Evolutionary conservation across 345 rosid species (phyloP).

Genomic region (Ricinus communis): DNA sequence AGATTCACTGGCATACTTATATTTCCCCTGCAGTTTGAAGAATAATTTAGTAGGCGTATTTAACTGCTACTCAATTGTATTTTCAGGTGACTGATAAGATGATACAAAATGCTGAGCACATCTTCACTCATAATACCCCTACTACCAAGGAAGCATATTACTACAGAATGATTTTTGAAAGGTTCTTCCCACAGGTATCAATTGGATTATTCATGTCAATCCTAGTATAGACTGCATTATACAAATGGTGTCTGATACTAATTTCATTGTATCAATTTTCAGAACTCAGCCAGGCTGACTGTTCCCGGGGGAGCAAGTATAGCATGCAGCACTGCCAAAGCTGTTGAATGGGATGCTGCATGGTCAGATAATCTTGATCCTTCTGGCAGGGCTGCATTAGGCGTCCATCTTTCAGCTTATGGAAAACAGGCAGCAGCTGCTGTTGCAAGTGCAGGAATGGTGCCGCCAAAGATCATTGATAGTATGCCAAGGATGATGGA

Average conservation of each 20-base stretch:
- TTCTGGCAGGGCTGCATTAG: slow-evolving; percentile 90
- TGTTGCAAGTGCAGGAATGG: slow-evolving; percentile 23
- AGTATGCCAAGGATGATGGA: slow-evolving; percentile 47
- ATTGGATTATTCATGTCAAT: not conserved
- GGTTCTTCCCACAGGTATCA: slow-evolving; percentile 85
- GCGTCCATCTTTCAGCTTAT: slow-evolving; percentile 82
- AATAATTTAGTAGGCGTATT: no score
- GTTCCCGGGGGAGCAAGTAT: slow-evolving; percentile 91
- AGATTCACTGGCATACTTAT: not conserved
- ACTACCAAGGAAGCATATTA: slow-evolving; percentile 81
- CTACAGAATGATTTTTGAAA: slow-evolving; percentile 86
- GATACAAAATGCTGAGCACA: slow-evolving; percentile 69
- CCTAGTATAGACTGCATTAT: no score
- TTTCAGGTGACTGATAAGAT: slow-evolving; percentile 74
- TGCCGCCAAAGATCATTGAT: slow-evolving; percentile 40
- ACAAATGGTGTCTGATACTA: not conserved
- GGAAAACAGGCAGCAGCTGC: slow-evolving; percentile 30
- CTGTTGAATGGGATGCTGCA: slow-evolving; percentile 80
- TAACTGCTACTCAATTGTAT: not conserved
- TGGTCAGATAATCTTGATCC: slow-evolving; percentile 94
- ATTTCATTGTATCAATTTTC: slow-evolving; percentile 11
- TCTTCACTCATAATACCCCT: slow-evolving; percentile 86
- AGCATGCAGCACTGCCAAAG: slow-evolving; percentile 91
- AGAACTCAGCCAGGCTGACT: slow-evolving; percentile 82
- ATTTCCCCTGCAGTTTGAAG: no score